Percentiles rank a stretch among this genome's conserved stretches.
Evolutionary conservation across 2,329 filamentous ascomycete genomes (phyloP).

Genomic region (Scytalidium sp.): DNA sequence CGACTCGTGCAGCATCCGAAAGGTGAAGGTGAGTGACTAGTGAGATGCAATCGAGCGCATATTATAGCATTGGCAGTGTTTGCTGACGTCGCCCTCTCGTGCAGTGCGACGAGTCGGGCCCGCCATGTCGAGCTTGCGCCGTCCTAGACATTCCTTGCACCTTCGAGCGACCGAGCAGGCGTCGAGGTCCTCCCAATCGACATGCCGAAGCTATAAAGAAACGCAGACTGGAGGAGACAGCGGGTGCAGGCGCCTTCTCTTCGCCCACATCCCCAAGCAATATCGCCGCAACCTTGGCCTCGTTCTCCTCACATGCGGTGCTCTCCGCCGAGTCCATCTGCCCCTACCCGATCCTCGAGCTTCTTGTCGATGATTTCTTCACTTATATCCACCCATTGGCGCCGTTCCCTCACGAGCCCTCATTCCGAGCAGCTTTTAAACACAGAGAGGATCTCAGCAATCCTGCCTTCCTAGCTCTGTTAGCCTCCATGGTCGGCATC

Average conservation of each 20-base stretch:
- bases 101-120: conserved; percentile 65
- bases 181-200: conserved; percentile 63
- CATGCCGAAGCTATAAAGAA: conserved; percentile 67
- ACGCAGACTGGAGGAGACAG: conserved; percentile 39
- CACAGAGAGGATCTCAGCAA: conserved; percentile 64
- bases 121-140: conserved; percentile 63
- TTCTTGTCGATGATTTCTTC: conserved; percentile 78
- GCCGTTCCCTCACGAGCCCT: conserved; percentile 77
- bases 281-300: conserved; percentile 26
- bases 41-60: neutral
- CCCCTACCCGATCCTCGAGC: conserved; percentile 63
- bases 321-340: conserved; percentile 68
- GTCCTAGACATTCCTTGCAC: conserved; percentile 66
- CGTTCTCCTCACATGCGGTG: conserved; percentile 29
- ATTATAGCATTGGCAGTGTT: neutral
- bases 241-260: conserved; percentile 13
- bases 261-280: conserved; percentile 27
- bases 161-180: conserved; percentile 59
- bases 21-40: conserved; percentile 42
- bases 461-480: conserved; percentile 64
- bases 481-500: conserved; percentile 71
- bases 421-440: conserved; percentile 67
- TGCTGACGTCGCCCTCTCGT: neutral
- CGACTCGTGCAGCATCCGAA: conserved; percentile 49
- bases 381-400: conserved; percentile 76